Conservation (phyloP, 1,284 basidiomycete species). For the Ustilago lituana region DNA sequence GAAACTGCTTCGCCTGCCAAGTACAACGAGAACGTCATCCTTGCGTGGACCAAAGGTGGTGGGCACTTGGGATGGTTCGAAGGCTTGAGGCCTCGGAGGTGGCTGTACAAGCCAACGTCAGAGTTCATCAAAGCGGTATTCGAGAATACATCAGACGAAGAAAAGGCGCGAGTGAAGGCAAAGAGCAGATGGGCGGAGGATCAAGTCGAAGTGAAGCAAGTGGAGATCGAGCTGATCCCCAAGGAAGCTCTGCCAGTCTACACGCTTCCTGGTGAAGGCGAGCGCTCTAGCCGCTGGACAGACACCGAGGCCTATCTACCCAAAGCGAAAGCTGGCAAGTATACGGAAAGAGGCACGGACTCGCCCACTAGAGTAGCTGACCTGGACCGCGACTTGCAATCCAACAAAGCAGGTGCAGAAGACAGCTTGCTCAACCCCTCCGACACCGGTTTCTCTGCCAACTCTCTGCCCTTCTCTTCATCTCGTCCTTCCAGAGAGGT, state of each 20-base stretch:
- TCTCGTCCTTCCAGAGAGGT: background rate
- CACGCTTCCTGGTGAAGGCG: slow-evolving; percentile 39
- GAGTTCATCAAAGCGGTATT: slow-evolving; percentile 57
- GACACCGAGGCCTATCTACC: slow-evolving; percentile 5
- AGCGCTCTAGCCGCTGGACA: slow-evolving; percentile 25
- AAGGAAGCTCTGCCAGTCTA: slow-evolving; percentile 45
- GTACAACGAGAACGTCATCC: slow-evolving; percentile 75
- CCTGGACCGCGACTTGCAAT: slow-evolving; percentile 19
- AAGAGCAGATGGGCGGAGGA: slow-evolving; percentile 36
- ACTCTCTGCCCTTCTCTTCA: slow-evolving; percentile 11
- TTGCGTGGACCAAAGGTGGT: slow-evolving; percentile 80
- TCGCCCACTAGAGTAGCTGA: slow-evolving; percentile 16
- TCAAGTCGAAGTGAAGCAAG: slow-evolving; percentile 25
- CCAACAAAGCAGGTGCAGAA: slow-evolving; percentile 16
- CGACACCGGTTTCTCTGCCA: slow-evolving; percentile 34
- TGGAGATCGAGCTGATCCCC: slow-evolving; percentile 52
- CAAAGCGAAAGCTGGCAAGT: background rate
- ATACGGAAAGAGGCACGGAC: slow-evolving; percentile 3
- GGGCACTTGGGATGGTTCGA: slow-evolving; percentile 97
- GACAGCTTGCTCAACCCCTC: slow-evolving; percentile 31
- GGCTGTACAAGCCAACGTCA: slow-evolving; percentile 55
- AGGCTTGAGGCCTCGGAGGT: slow-evolving; percentile 60
- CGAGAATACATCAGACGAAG: slow-evolving; percentile 27
- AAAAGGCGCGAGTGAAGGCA: slow-evolving; percentile 12
- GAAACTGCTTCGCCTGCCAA: slow-evolving; percentile 69